phyloP scores from a whole-genome alignment of 192 early-diverging fungal genomes.

The Gaertneriomyces semiglobifer region DNA sequence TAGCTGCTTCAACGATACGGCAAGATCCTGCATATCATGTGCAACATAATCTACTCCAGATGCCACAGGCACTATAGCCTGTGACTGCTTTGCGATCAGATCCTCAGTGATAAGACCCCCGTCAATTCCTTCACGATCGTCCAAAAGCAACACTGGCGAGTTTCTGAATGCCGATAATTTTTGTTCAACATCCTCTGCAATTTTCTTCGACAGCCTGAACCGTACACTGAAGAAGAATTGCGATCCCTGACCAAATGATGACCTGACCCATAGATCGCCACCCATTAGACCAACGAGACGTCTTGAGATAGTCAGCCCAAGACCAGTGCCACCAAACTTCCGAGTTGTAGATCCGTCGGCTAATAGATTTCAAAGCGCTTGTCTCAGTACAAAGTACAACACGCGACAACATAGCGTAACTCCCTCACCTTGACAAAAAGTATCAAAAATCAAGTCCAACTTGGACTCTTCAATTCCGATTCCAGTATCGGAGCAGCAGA shows the following conservation, averaged over 20 bases:
- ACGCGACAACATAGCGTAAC: neutral
- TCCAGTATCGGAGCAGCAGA: conserved; percentile 41
- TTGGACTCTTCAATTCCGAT: conserved; percentile 53
- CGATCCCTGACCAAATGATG: conserved; percentile 19
- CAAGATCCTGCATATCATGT: conserved; percentile 3
- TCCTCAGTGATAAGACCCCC: neutral
- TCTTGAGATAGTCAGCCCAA: conserved; percentile 62
- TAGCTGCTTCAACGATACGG: conserved; percentile 2
- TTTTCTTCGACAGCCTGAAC: conserved; percentile 11
- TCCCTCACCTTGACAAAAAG: conserved; percentile 58
- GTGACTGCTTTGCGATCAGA: neutral
- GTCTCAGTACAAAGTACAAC: neutral
- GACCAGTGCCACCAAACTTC: conserved; percentile 65
- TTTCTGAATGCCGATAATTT: conserved; percentile 23
- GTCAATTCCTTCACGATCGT: conserved; percentile 5
- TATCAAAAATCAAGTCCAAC: conserved; percentile 51
- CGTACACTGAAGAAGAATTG: conserved; percentile 33
- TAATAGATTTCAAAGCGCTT: neutral
- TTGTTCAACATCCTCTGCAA: conserved; percentile 27
- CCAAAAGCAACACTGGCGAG: conserved; percentile 18
- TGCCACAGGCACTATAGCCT: neutral
- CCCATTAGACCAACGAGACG: conserved; percentile 61
- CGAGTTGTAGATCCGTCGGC: conserved; percentile 58
- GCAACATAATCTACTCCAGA: neutral
- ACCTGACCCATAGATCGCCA: conserved; percentile 37